A percentile compares a stretch with the other conserved stretches of the same genome.
These are phyloP conservation scores for Alternaria longipes DNA, from an alignment of 2,329 filamentous ascomycete species.

Conservation along the genomic window DNA sequence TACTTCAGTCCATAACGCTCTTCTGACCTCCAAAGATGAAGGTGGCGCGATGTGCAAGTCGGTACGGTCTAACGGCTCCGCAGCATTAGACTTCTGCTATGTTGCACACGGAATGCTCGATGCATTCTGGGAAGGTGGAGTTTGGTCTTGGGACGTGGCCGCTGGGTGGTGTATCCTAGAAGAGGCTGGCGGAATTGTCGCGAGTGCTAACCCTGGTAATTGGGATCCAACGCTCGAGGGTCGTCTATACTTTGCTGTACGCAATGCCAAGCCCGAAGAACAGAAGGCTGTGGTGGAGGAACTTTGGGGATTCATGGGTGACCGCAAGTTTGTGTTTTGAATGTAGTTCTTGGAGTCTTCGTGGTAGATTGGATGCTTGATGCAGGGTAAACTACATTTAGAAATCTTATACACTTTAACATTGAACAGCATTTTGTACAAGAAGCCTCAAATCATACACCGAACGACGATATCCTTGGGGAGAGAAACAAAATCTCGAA, in stretches of 20 bases:
- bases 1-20: slow-evolving; percentile 35
- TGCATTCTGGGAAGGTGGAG: slow-evolving; percentile 50
- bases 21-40: slow-evolving; percentile 38
- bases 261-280: slow-evolving; percentile 41
- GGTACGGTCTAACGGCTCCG: slow-evolving; percentile 47
- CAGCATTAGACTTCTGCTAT: slow-evolving; percentile 52
- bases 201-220: slow-evolving; percentile 47
- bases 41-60: slow-evolving; percentile 49
- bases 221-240: slow-evolving; percentile 49
- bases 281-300: slow-evolving; percentile 47
- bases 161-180: slow-evolving; percentile 52
- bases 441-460: too few relatives aligned
- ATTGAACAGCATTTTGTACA: too few relatives aligned
- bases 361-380: too few relatives aligned
- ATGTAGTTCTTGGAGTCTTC: not conserved
- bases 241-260: slow-evolving; percentile 46
- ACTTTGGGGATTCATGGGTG: slow-evolving; percentile 49
- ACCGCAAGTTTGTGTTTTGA: slow-evolving; percentile 40
- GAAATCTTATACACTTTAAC: not conserved
- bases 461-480: too few relatives aligned
- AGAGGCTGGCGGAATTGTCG: slow-evolving; percentile 51
- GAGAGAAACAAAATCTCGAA: too few relatives aligned
- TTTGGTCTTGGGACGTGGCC: slow-evolving; percentile 50
- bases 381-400: too few relatives aligned
- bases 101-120: slow-evolving; percentile 49